These are phyloP conservation scores for Diutina ranongensis DNA, from an alignment of 1,139 yeast species.

Conservation along the genomic window DNA sequence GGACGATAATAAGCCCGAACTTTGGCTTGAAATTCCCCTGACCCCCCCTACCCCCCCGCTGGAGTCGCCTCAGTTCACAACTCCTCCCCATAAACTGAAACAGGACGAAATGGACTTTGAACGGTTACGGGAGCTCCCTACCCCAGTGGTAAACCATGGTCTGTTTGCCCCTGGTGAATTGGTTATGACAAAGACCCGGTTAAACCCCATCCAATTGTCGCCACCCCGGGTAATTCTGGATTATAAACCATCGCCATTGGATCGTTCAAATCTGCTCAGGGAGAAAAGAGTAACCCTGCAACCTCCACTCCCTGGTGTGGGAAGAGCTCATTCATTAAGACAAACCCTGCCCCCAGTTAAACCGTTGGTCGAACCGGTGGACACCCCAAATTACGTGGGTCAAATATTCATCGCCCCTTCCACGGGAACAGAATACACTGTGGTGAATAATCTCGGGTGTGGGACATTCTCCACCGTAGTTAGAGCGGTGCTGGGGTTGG, in stretches of 20 bases:
- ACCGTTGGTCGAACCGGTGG: neutral
- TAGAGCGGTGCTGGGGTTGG: conserved; percentile 17
- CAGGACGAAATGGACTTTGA: conserved; percentile 6
- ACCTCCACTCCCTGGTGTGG: neutral
- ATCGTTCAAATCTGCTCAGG: conserved; percentile 14
- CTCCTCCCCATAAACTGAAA: neutral
- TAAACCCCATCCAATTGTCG: neutral
- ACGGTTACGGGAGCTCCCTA: conserved; percentile 10
- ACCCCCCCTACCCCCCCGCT: conserved; percentile 1
- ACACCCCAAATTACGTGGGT: conserved; percentile 11
- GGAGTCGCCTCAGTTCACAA: neutral
- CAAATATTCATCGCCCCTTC: conserved; percentile 12
- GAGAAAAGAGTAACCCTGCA: conserved; percentile 7
- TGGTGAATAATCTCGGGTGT: conserved; percentile 30
- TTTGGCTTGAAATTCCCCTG: conserved; percentile 2
- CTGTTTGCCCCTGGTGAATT: conserved; percentile 7
- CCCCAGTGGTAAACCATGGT: conserved; percentile 10
- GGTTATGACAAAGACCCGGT: neutral
- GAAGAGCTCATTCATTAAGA: neutral
- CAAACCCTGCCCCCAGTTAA: conserved; percentile 10
- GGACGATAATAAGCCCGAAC: neutral
- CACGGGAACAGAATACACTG: conserved; percentile 14
- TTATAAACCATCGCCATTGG: conserved; percentile 19
- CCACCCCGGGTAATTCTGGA: conserved; percentile 21
- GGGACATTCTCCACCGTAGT: conserved; percentile 55